Percentiles rank a stretch among this genome's conserved stretches.
Conservation (phyloP, 768 basidiomycete genomes). For the Lentinula raphanica region DNA sequence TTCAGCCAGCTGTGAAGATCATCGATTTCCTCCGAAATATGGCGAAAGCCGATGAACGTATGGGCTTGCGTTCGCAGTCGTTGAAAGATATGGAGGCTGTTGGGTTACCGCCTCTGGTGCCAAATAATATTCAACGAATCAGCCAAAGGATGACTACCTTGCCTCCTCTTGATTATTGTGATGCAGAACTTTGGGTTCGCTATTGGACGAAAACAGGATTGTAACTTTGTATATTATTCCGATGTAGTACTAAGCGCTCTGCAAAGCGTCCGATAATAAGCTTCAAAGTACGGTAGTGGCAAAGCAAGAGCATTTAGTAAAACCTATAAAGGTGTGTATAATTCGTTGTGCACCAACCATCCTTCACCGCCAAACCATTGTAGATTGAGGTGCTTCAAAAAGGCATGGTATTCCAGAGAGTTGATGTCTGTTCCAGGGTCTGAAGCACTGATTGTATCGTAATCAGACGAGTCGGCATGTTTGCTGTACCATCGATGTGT, state of each 20-base stretch:
- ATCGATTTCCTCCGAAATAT: conserved; percentile 27
- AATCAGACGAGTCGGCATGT: not conserved
- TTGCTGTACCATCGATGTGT: not conserved
- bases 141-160: not conserved
- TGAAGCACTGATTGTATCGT: not conserved
- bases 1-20: conserved; percentile 32
- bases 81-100: not conserved
- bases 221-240: not conserved
- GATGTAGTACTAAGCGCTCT: too few relatives aligned
- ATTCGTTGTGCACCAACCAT: not conserved
- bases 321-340: not conserved
- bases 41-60: conserved; percentile 13
- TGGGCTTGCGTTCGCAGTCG: not conserved
- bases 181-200: not conserved
- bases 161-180: not conserved
- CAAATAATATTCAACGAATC: not conserved
- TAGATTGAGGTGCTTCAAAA: not conserved
- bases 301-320: not conserved
- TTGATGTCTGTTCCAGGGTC: not conserved
- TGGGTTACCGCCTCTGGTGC: not conserved
- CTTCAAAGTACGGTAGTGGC: too few relatives aligned
- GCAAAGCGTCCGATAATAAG: too few relatives aligned
- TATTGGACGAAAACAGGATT: not conserved
- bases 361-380: not conserved
- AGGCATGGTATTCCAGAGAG: not conserved